phyloP scores from a whole-genome alignment of 805 yeast species.

The Cyberlindnera mississippiensis region DNA sequence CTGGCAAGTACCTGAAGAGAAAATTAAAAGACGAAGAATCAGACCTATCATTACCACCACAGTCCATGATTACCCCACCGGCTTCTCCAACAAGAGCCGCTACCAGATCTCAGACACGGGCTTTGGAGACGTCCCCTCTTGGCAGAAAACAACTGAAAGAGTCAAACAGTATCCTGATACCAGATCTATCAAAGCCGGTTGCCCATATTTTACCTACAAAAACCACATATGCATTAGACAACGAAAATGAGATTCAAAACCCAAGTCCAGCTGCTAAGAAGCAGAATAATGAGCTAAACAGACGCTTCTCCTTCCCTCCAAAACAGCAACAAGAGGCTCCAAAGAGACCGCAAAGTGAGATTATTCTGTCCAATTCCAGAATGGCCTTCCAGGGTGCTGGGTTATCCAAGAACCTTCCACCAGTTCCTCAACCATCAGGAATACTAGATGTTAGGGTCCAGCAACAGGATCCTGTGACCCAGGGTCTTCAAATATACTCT shows the following conservation, averaged over 20 bases:
- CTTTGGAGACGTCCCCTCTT: background rate
- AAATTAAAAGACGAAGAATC: slow-evolving; percentile 1
- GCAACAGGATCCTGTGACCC: background rate
- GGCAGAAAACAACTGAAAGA: slow-evolving; percentile 1
- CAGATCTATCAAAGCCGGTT: slow-evolving; percentile 3
- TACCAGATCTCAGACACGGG: background rate
- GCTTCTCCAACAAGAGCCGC: slow-evolving; percentile 11
- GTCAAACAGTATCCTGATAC: slow-evolving; percentile 6
- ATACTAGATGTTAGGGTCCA: slow-evolving; percentile 3
- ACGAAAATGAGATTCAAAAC: slow-evolving; percentile 24
- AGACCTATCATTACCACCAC: background rate
- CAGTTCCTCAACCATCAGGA: slow-evolving; percentile 8
- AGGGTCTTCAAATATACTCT: slow-evolving; percentile 11
- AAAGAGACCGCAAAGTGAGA: background rate
- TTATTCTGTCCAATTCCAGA: background rate
- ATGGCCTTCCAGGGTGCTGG: background rate
- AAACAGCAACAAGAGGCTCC: background rate
- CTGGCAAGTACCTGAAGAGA: slow-evolving; percentile 6
- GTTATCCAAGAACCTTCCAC: slow-evolving; percentile 6
- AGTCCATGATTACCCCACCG: background rate
- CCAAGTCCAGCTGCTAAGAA: slow-evolving; percentile 27
- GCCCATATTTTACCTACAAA: background rate
- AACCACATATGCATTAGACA: slow-evolving; percentile 15
- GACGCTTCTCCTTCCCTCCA: slow-evolving; percentile 26
- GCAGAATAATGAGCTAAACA: slow-evolving; percentile 24